A percentile compares a stretch with the other conserved stretches of the same genome.
Evolutionary conservation across 768 basidiomycete species (phyloP).

Genomic region (Pleurotus sapidus): DNA sequence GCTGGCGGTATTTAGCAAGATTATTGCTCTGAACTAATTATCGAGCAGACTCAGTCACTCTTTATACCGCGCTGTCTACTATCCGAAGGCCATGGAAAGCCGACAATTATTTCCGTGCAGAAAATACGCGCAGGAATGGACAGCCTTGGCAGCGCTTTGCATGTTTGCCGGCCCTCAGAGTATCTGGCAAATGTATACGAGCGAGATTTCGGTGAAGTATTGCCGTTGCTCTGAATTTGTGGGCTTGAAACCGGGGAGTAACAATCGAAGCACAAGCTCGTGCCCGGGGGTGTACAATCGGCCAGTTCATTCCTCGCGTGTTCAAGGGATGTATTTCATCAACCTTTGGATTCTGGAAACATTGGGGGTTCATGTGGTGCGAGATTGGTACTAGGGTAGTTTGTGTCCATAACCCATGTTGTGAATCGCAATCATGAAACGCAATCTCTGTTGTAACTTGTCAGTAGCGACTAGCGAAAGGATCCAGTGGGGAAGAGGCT

Average conservation of each 20-base stretch:
- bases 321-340: no score
- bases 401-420: no score
- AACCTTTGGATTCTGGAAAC: no score
- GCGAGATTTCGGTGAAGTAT: not conserved
- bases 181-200: not conserved
- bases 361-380: no score
- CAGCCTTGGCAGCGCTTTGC: not conserved
- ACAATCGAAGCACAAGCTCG: no score
- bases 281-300: no score
- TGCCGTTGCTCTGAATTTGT: not conserved
- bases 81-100: not conserved
- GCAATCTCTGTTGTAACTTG: slow-evolving; percentile 32
- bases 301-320: no score
- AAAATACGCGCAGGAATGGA: not conserved
- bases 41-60: no score
- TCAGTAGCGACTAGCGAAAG: slow-evolving; percentile 44
- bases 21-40: no score
- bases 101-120: not conserved
- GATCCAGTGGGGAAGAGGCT: slow-evolving; percentile 34
- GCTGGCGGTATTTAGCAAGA: no score
- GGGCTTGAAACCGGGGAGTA: not conserved
- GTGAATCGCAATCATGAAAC: slow-evolving; percentile 29
- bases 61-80: not conserved
- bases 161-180: not conserved
- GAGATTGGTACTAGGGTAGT: no score